These are phyloP conservation scores for Tieghemiomyces parasiticus DNA, from an alignment of 192 early-diverging fungal species.

Conservation along the genomic window DNA sequence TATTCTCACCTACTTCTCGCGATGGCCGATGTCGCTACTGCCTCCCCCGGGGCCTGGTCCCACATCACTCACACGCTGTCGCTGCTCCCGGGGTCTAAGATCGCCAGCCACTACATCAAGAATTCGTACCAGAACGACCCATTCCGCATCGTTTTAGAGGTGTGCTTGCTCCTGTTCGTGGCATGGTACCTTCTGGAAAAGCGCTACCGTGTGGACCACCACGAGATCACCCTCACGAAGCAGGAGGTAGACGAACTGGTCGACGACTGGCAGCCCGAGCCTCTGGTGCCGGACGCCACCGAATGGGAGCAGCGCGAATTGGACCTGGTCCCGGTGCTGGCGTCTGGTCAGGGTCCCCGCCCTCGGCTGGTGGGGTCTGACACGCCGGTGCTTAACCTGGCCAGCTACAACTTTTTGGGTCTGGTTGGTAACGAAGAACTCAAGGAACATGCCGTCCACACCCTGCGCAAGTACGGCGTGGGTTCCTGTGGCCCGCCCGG, in stretches of 20 bases:
- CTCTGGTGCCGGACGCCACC: constrained; percentile 64
- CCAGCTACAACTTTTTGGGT: constrained; percentile 79
- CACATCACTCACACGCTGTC: constrained; percentile 18
- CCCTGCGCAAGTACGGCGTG: constrained; percentile 85
- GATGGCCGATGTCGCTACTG: too few species aligned
- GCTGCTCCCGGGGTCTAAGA: constrained; percentile 55
- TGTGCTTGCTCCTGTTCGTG: constrained; percentile 70
- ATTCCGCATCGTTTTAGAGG: constrained; percentile 70
- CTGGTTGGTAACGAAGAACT: constrained; percentile 55
- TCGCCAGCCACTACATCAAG: constrained; percentile 67
- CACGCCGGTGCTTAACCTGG: constrained; percentile 61
- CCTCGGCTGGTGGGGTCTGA: constrained; percentile 40
- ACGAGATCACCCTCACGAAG: constrained; percentile 62
- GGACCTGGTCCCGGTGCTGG: constrained; percentile 38
- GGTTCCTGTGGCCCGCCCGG: constrained; percentile 92
- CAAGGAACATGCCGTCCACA: constrained; percentile 69
- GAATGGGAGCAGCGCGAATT: constrained; percentile 56
- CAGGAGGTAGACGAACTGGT: constrained; percentile 93
- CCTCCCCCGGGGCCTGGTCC: background rate
- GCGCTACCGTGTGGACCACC: constrained; percentile 62
- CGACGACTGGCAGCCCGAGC: constrained; percentile 92
- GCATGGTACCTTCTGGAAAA: constrained; percentile 77
- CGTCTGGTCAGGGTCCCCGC: constrained; percentile 36
- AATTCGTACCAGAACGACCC: constrained; percentile 92
- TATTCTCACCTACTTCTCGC: too few species aligned